Evolutionary conservation across 2,329 filamentous ascomycete genomes (phyloP).

Genomic region (Aspergillus sp.): DNA sequence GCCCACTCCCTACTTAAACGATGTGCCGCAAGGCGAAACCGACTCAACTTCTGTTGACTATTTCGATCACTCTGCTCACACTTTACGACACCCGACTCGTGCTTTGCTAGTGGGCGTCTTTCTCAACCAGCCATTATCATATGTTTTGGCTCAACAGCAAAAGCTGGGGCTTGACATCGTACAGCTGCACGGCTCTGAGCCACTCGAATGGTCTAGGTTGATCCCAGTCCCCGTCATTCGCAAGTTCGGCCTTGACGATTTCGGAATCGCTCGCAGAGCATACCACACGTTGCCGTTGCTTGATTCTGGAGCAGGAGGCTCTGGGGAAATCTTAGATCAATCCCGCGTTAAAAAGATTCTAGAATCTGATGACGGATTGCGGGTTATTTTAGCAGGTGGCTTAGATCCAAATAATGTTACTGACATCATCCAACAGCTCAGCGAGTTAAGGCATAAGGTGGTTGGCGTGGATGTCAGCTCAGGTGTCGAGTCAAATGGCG

Average conservation of each 20-base stretch:
- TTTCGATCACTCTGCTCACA: conserved; percentile 60
- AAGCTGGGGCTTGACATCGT: conserved; percentile 80
- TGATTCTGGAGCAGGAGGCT: conserved; percentile 80
- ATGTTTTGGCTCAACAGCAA: conserved; percentile 76
- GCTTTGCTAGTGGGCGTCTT: conserved; percentile 91
- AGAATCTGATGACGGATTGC: conserved; percentile 66
- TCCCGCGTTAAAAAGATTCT: conserved; percentile 67
- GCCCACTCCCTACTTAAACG: conserved; percentile 17
- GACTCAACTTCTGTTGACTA: conserved; percentile 56
- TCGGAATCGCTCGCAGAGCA: conserved; percentile 70
- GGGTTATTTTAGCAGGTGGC: conserved; percentile 81
- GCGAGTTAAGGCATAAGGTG: conserved; percentile 61
- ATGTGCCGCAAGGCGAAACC: conserved; percentile 20
- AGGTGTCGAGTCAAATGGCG: conserved; percentile 81
- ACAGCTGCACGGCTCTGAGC: conserved; percentile 89
- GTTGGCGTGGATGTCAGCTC: conserved; percentile 90
- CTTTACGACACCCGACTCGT: conserved; percentile 54
- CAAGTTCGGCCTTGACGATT: conserved; percentile 74
- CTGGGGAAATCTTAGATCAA: conserved; percentile 75
- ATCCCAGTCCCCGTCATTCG: conserved; percentile 91
- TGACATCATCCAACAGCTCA: conserved; percentile 63
- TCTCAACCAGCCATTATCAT: conserved; percentile 80
- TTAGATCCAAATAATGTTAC: conserved; percentile 76
- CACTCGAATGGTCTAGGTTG: conserved; percentile 83
- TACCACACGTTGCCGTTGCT: conserved; percentile 82